Percentiles rank a stretch among this genome's conserved stretches.
These are phyloP conservation scores for Coniferiporia sulphurascens DNA, from an alignment of 1,284 basidiomycete species.

Conservation along the genomic window DNA sequence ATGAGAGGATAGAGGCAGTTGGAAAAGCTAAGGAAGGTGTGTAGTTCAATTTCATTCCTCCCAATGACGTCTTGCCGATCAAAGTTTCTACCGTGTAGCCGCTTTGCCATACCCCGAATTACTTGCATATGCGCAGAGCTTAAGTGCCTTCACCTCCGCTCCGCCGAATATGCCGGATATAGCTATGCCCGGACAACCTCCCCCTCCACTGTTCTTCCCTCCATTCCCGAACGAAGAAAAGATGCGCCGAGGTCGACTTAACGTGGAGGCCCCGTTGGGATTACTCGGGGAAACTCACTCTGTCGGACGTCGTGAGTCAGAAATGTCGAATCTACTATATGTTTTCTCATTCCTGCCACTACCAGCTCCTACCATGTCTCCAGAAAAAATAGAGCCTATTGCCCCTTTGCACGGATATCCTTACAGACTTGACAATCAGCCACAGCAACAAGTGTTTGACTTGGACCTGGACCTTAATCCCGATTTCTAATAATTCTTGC, in stretches of 20 bases:
- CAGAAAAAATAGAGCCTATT: conserved; percentile 42
- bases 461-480: conserved; percentile 76
- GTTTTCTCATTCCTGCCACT: not conserved
- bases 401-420: conserved; percentile 54
- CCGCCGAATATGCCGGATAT: conserved; percentile 79
- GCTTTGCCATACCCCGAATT: conserved; percentile 76
- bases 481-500: conserved; percentile 42
- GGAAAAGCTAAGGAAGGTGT: conserved; percentile 66
- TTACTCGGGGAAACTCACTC: conserved; percentile 72
- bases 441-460: conserved; percentile 59
- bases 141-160: conserved; percentile 78
- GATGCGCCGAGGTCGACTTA: conserved; percentile 74
- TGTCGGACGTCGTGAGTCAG: conserved; percentile 62
- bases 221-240: conserved; percentile 85
- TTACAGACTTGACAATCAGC: conserved; percentile 63
- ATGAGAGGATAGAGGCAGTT: conserved; percentile 62
- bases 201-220: conserved; percentile 74
- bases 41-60: conserved; percentile 19
- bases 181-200: conserved; percentile 58
- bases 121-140: conserved; percentile 72
- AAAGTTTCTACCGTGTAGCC: conserved; percentile 35
- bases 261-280: conserved; percentile 71
- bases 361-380: conserved; percentile 54
- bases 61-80: conserved; percentile 2
- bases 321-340: conserved; percentile 7